phyloP scores from a whole-genome alignment of 1,284 basidiomycete species.

The Cerrena zonata region DNA sequence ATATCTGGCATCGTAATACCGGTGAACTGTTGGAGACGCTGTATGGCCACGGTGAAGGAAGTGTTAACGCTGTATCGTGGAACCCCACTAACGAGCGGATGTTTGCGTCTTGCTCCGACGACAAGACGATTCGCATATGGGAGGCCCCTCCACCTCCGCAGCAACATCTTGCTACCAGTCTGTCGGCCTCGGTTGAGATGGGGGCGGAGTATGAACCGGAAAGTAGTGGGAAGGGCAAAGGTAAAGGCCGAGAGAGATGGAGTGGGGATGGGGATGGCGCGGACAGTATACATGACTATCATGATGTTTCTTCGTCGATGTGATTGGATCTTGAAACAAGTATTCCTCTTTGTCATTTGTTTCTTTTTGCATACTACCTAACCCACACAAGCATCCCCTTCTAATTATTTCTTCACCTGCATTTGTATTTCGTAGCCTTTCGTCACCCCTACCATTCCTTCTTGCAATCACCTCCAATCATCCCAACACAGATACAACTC shows the following conservation, averaged over 20 bases:
- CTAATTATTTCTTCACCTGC: no score
- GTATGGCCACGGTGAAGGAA: constrained; percentile 77
- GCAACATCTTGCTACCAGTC: constrained; percentile 17
- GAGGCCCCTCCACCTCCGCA: constrained; percentile 45
- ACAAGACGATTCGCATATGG: constrained; percentile 80
- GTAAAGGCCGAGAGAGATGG: constrained; percentile 56
- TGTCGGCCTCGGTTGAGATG: constrained; percentile 12
- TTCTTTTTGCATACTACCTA: no score
- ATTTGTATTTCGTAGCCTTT: constrained; percentile 5
- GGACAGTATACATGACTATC: background rate
- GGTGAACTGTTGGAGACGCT: constrained; percentile 79
- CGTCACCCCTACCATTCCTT: background rate
- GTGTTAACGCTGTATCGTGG: constrained; percentile 96
- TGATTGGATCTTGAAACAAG: constrained; percentile 10
- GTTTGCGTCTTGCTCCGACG: constrained; percentile 92
- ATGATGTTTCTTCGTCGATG: constrained; percentile 17
- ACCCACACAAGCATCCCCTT: no score
- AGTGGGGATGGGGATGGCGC: constrained; percentile 25
- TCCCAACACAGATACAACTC: background rate
- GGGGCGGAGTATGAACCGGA: constrained; percentile 20
- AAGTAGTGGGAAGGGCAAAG: constrained; percentile 54
- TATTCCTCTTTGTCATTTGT: constrained; percentile 13
- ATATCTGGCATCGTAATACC: constrained; percentile 91
- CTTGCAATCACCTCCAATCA: constrained; percentile 1
- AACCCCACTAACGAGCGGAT: constrained; percentile 81